Conservation (phyloP, 306 rosid species). For the Pueraria montana region DNA sequence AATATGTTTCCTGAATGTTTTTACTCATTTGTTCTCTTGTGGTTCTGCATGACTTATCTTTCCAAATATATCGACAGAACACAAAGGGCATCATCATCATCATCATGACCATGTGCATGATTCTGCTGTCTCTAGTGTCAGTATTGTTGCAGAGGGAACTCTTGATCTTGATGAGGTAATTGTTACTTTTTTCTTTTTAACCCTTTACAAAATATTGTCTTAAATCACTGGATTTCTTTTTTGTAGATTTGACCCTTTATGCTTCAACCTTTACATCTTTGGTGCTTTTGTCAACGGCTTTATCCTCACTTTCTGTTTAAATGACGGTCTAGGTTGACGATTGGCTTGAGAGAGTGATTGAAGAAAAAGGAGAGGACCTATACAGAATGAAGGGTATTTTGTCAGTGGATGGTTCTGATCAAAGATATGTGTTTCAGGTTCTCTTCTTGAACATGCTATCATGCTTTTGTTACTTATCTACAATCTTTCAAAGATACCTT, state of each 20-base stretch:
- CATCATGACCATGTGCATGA: conserved; percentile 79
- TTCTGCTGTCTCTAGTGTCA: conserved; percentile 83
- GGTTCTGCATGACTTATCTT: conserved; percentile 35
- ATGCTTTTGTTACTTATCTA: conserved; percentile 12
- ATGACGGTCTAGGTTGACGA: conserved; percentile 72
- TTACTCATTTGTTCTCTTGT: neutral
- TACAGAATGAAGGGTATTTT: conserved; percentile 95
- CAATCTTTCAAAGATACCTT: neutral
- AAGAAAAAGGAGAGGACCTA: conserved; percentile 93
- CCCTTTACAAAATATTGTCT: neutral
- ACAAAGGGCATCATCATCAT: conserved; percentile 62
- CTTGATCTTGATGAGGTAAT: conserved; percentile 92
- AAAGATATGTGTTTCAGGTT: conserved; percentile 90
- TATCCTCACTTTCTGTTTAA: neutral
- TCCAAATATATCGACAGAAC: conserved; percentile 58
- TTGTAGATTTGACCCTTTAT: neutral
- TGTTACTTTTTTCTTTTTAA: neutral
- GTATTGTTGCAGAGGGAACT: conserved; percentile 83
- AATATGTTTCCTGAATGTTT: neutral
- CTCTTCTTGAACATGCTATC: conserved; percentile 33
- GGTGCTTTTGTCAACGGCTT: conserved; percentile 7
- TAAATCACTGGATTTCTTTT: neutral
- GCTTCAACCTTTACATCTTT: conserved; percentile 13
- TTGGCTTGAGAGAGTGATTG: conserved; percentile 91
- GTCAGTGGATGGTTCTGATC: conserved; percentile 73